Evolutionary conservation across 495 filamentous ascomycete species (phyloP), one percentile per base, ranked within the genome.

Genomic region (Penicillium salamii): DNA sequence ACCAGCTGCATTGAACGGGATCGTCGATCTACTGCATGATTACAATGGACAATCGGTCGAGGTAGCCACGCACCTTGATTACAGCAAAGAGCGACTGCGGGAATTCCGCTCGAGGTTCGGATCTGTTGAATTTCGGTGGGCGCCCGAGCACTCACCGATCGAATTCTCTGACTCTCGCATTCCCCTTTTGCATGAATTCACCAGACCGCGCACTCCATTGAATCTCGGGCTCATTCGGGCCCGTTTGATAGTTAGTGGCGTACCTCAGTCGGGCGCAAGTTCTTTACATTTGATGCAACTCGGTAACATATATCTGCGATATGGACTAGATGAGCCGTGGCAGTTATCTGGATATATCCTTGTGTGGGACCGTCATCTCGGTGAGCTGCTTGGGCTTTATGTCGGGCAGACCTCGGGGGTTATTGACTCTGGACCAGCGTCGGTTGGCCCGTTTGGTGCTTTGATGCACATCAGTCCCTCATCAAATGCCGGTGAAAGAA

Each of bases 221-320:
- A 58, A 48, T 9, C 49, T 73, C 21, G 71, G 71, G 3, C 46
- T 75, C 2, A 52, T 73, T 29, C 55, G 60, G 29, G 62, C 66
- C 41, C 50, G 57, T 17, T 44, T 45, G 35, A 42, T 41, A 9
- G 32, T 49, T 14, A 50, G 61, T 19, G 56, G 60, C 13, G 47
- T 52, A 12, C 49, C 61, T 18, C 49, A 43, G 12, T 35, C 18
- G 15, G 29, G 42, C 15, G 51, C 55, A 15, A 53, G 42, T 14
- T 52, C 42, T 31, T 43, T 69, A 32, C 61, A 69, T 47, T 23
- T 72, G 18, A 61, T 75, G 48, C 68, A 69, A 49, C 63, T 74
- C 14, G 72, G 70, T 7, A 61, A 53, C 28, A 39, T 75, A 33
- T 52, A 63, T 17, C 52, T 51, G 51, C 62, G 57, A 14, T 15